These are phyloP conservation scores for Marchantia paleacea DNA, from an alignment of 225 moss, liverwort and hornwort genomes.

Conservation along the genomic window DNA sequence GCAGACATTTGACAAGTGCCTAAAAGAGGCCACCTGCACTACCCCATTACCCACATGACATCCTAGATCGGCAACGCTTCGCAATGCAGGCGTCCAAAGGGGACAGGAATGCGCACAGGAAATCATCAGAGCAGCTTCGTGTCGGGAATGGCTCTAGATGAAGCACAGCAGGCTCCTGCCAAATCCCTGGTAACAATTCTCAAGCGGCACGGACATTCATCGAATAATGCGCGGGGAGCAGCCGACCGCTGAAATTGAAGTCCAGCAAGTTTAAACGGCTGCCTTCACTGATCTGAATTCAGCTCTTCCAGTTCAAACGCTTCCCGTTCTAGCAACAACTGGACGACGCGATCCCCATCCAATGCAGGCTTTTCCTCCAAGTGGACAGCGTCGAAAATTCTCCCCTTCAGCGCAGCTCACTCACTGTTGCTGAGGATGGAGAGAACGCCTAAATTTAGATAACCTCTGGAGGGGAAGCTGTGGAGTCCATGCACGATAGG, in stretches of 20 bases:
- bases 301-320: neutral
- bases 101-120: conserved; percentile 15
- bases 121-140: conserved; percentile 27
- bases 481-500: neutral
- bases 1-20: conserved; percentile 9
- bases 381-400: neutral
- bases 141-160: neutral
- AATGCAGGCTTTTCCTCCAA: neutral
- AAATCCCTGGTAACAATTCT: neutral
- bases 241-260: neutral
- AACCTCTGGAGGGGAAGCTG: neutral
- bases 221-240: neutral
- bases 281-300: neutral
- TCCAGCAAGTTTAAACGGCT: neutral
- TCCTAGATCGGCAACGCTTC: neutral
- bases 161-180: neutral
- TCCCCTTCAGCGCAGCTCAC: neutral
- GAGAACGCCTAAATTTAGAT: neutral
- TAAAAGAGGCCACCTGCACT: neutral
- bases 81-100: conserved; percentile 19
- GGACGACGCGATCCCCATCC: neutral
- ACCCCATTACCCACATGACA: neutral
- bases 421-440: neutral
- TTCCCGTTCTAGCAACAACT: neutral
- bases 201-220: neutral